Percentiles rank a stretch among this genome's conserved stretches.
Conservation (phyloP, 257 asterid genomes). For the Solanum sitiens region DNA sequence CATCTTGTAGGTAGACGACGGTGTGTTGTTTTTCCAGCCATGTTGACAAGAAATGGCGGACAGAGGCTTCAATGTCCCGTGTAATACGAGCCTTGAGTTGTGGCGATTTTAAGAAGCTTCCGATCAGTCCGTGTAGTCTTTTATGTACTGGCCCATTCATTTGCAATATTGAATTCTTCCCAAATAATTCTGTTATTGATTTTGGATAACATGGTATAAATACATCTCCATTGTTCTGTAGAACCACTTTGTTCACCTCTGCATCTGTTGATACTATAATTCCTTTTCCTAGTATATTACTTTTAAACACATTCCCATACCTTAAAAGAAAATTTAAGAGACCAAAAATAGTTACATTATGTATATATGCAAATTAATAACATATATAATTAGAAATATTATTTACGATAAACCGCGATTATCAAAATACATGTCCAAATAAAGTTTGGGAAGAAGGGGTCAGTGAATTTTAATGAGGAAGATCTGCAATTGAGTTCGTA, state of each 20-base stretch:
- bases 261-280: conserved; percentile 85
- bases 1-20: conserved; percentile 44
- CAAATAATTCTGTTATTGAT: conserved; percentile 75
- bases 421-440: neutral
- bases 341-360: neutral
- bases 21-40: conserved; percentile 27
- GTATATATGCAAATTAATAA: neutral
- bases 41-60: conserved; percentile 34
- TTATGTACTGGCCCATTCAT: conserved; percentile 67
- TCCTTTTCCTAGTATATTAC: conserved; percentile 72
- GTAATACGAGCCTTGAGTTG: conserved; percentile 61
- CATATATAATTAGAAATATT: neutral
- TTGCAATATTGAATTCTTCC: conserved; percentile 70
- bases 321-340: conserved; percentile 7
- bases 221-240: conserved; percentile 56
- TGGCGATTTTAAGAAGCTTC: conserved; percentile 64
- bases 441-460: neutral
- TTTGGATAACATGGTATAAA: conserved; percentile 80
- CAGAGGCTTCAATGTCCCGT: conserved; percentile 37
- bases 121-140: conserved; percentile 58
- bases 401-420: neutral
- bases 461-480: neutral
- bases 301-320: conserved; percentile 83
- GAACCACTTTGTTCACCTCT: conserved; percentile 53
- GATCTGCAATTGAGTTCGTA: neutral